Evolutionary conservation across 2,329 filamentous ascomycete genomes (phyloP), one percentile per base, ranked within the genome.

Genomic region (Westerdykella aurantiaca): DNA sequence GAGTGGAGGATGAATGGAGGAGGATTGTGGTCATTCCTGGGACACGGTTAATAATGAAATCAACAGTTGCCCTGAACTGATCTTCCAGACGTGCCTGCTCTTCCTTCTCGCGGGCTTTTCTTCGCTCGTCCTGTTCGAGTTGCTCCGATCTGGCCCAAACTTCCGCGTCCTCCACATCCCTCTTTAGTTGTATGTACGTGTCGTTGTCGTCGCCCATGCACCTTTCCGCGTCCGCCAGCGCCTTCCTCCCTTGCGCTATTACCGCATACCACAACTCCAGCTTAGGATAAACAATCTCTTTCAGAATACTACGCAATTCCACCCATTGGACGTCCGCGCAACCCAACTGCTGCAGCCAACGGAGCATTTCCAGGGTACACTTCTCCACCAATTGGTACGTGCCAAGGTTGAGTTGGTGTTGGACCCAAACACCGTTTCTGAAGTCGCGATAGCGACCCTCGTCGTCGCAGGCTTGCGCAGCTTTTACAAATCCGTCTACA

Each of bases 371-470:
- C 14, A 33, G 21, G 25, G 37, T 13, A 13, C 5, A 31, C 9
- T 5, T 14, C n/a, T 42, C 43, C 13, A 9, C 35, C 35, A 4
- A 17, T 18, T 37, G 4, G 5, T 16, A 11, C 6, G 14, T 12
- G 4, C 12, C 31, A 4, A 14, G 14, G 14, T 33, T 14, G 31
- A 13, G 12, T 13, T 14, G 14, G 12, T 14, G 31, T 6, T 14
- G 7, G 3, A 33, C 31, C 31, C 31, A 14, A 14, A 12, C 31
- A 4, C 31, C 31, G 12, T 14, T 14, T 13, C 12, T 14, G 3
- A 14, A 12, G 3, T 33, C 31, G 14, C 12, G 12, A 33, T 14
- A 12, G 31, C 31, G 58, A 31, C 63, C 52, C 45, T 66, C 61
- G 38, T 67, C 54, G 17, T 55, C 33, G 5, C 33, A 35, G 13